Percentiles rank a stretch among this genome's conserved stretches.
Evolutionary conservation across 2,329 filamentous ascomycete genomes (phyloP).

Genomic region (Neoascochyta sp.): DNA sequence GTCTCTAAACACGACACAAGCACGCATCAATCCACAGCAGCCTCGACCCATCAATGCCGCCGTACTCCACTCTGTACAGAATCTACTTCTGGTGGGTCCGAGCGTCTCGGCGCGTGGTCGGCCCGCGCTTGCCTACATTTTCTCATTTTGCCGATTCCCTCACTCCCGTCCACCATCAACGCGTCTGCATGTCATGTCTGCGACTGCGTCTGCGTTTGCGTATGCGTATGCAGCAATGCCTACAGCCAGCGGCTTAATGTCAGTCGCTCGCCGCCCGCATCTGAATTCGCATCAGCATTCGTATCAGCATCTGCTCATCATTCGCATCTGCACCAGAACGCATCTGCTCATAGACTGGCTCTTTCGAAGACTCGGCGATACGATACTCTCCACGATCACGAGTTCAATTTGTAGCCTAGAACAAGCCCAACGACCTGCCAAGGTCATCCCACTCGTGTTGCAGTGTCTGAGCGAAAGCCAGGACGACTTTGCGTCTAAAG

Average conservation of each 20-base stretch:
- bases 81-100: neutral
- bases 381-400: slow-evolving; percentile 65
- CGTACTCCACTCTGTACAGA: neutral
- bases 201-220: no score
- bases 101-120: slow-evolving; percentile 4
- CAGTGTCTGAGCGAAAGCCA: slow-evolving; percentile 71
- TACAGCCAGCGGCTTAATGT: slow-evolving; percentile 6
- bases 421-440: slow-evolving; percentile 72
- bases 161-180: slow-evolving; percentile 4
- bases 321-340: no score
- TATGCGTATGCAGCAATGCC: neutral
- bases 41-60: neutral
- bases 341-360: slow-evolving; percentile 52
- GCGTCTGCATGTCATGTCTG: no score
- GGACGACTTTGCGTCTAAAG: slow-evolving; percentile 85
- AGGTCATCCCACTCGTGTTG: slow-evolving; percentile 93
- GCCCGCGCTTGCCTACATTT: slow-evolving; percentile 7
- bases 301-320: no score
- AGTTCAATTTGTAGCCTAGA: slow-evolving; percentile 89
- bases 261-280: no score
- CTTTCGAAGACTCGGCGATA: slow-evolving; percentile 89
- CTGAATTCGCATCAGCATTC: no score
- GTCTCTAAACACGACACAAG: neutral
- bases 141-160: slow-evolving; percentile 2
- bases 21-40: neutral